Percentiles rank a stretch among this genome's conserved stretches.
phyloP scores from a whole-genome alignment of 208 protist genomes.

The Crithidia sp. region DNA sequence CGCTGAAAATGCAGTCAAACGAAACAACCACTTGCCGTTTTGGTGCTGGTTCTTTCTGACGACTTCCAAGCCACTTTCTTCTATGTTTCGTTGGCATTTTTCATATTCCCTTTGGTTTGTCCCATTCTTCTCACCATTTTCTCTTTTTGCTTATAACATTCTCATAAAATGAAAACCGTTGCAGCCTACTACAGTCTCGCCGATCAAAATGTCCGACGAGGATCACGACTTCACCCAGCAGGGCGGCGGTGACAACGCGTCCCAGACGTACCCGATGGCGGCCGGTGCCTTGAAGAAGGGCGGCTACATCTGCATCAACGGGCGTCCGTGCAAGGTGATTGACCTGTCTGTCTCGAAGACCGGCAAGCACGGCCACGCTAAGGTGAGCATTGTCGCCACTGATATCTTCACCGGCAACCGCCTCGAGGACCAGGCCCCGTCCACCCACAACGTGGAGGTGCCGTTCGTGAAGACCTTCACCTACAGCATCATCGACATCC shows the following conservation, averaged over 20 bases:
- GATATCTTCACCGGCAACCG: conserved; percentile 99
- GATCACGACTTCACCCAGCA: conserved; percentile 80
- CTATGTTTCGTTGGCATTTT: too few species aligned
- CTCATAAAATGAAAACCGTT: not conserved
- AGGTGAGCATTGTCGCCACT: conserved; percentile 97
- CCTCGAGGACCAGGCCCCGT: conserved; percentile 97
- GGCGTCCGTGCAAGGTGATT: conserved; percentile 97
- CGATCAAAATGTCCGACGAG: conserved; percentile 49
- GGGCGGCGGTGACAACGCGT: conserved; percentile 66
- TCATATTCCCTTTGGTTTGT: not conserved
- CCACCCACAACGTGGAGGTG: conserved; percentile 97
- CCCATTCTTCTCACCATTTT: not conserved
- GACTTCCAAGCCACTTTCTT: too few species aligned
- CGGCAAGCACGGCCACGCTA: conserved; percentile 99
- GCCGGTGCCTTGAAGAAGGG: conserved; percentile 93
- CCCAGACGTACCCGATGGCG: conserved; percentile 86
- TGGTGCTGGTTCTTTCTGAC: too few species aligned
- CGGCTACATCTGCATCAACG: conserved; percentile 89
- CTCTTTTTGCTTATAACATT: not conserved
- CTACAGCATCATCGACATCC: conserved; percentile 95
- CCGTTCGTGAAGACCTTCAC: conserved; percentile 96
- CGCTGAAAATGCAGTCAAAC: too few species aligned
- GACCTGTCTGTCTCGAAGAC: conserved; percentile 98
- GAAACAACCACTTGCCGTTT: too few species aligned
- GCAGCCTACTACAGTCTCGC: not conserved